Conservation (phyloP, 768 basidiomycete genomes). For the Russula earlei region DNA sequence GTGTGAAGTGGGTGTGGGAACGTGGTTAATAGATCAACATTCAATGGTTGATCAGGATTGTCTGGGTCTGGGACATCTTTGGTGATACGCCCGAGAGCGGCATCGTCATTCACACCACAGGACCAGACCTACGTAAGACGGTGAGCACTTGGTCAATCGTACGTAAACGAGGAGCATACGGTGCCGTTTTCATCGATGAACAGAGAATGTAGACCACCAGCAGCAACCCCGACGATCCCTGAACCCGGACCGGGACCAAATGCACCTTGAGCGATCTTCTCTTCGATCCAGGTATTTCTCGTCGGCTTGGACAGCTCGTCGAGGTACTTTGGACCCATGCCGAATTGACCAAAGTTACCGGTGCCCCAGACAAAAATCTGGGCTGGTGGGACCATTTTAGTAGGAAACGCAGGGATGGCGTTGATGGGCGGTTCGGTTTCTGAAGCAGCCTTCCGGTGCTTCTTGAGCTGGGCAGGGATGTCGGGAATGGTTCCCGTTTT, state of each 20-base stretch:
- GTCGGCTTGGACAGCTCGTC: slow-evolving; percentile 70
- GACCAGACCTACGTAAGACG: slow-evolving; percentile 56
- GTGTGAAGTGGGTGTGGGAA: slow-evolving; percentile 58
- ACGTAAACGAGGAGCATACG: slow-evolving; percentile 40
- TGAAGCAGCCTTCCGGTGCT: slow-evolving; percentile 6
- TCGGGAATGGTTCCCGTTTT: background rate
- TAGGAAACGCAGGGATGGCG: slow-evolving; percentile 49
- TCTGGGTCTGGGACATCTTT: slow-evolving; percentile 48
- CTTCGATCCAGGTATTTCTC: slow-evolving; percentile 67
- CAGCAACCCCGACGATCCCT: slow-evolving; percentile 74
- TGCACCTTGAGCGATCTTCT: slow-evolving; percentile 58
- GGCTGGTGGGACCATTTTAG: slow-evolving; percentile 51
- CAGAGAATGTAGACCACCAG: slow-evolving; percentile 84
- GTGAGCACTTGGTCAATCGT: background rate
- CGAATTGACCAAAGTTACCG: slow-evolving; percentile 93
- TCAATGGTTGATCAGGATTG: slow-evolving; percentile 47
- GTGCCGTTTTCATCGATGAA: slow-evolving; percentile 85
- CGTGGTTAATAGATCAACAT: slow-evolving; percentile 41
- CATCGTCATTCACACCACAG: slow-evolving; percentile 82
- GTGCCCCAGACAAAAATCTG: slow-evolving; percentile 84
- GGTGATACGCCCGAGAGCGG: slow-evolving; percentile 75
- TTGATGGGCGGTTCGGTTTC: slow-evolving; percentile 32
- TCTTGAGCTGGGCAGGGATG: background rate
- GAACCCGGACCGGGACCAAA: slow-evolving; percentile 58
- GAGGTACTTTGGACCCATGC: slow-evolving; percentile 68